Conservation (phyloP, 805 yeast species). For the Candida koratica region DNA sequence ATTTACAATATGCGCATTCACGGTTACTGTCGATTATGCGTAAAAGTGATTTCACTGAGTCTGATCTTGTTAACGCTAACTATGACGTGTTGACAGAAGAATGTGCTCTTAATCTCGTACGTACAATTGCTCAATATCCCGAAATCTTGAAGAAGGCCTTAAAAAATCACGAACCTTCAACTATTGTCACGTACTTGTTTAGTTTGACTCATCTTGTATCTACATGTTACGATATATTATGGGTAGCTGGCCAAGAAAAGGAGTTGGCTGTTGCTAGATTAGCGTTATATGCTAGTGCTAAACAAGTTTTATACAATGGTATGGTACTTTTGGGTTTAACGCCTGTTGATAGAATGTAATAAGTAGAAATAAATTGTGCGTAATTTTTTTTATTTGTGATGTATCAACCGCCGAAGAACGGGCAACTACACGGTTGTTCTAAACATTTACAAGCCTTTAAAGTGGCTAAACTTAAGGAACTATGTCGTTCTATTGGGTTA, state of each 20-base stretch:
- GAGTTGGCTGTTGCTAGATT: slow-evolving; percentile 86
- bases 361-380: background rate
- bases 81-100: slow-evolving; percentile 64
- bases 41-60: slow-evolving; percentile 52
- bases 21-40: slow-evolving; percentile 93
- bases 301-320: slow-evolving; percentile 87
- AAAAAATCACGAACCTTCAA: slow-evolving; percentile 86
- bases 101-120: slow-evolving; percentile 64
- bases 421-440: no score
- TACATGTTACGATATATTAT: slow-evolving; percentile 89
- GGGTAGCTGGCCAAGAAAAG: slow-evolving; percentile 95
- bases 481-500: slow-evolving; percentile 18
- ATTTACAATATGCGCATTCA: slow-evolving; percentile 96
- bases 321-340: slow-evolving; percentile 86
- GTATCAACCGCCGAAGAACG: no score
- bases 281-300: slow-evolving; percentile 85
- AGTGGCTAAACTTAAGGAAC: slow-evolving; percentile 49
- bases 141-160: slow-evolving; percentile 80
- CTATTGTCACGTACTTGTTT: slow-evolving; percentile 90
- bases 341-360: slow-evolving; percentile 96
- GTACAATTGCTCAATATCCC: slow-evolving; percentile 85
- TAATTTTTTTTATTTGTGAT: background rate
- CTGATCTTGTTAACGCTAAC: slow-evolving; percentile 48
- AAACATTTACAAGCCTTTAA: no score
- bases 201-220: slow-evolving; percentile 90